Evolutionary conservation across 2,329 filamentous ascomycete species (phyloP).

Genomic region (Aureobasidium musti): DNA sequence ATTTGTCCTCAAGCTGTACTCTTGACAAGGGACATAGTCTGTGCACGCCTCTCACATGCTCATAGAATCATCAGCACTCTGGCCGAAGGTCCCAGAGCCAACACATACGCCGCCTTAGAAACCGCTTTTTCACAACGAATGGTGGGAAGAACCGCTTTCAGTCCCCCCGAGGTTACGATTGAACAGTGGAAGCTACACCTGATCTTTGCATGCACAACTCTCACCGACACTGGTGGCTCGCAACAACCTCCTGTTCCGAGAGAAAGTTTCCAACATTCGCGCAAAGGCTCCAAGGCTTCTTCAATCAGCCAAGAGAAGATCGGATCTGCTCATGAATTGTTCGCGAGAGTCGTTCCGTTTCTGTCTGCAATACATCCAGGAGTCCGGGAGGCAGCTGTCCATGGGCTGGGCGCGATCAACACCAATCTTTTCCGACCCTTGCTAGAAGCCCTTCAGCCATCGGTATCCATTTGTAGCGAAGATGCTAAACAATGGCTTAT

Average conservation of each 20-base stretch:
- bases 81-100: conserved; percentile 63
- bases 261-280: conserved; percentile 69
- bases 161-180: conserved; percentile 74
- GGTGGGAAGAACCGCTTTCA: conserved; percentile 30
- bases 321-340: conserved; percentile 82
- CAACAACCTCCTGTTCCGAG: conserved; percentile 54
- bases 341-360: conserved; percentile 87
- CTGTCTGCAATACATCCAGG: conserved; percentile 76
- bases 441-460: conserved; percentile 84
- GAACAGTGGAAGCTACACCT: conserved; percentile 99
- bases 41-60: conserved; percentile 89
- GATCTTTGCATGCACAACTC: conserved; percentile 93
- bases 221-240: conserved; percentile 70
- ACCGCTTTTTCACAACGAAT: conserved; percentile 49
- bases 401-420: conserved; percentile 92
- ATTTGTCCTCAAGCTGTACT: conserved; percentile 90
- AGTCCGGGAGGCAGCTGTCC: conserved; percentile 85
- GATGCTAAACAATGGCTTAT: conserved; percentile 79
- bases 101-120: conserved; percentile 60
- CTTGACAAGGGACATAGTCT: conserved; percentile 86
- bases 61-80: conserved; percentile 79
- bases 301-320: conserved; percentile 73
- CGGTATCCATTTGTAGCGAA: conserved; percentile 81
- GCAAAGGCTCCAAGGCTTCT: conserved; percentile 75
- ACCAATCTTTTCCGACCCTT: conserved; percentile 88